These are phyloP conservation scores for Neurospora pannonica DNA, from an alignment of 495 filamentous ascomycete species.

Conservation along the genomic window DNA sequence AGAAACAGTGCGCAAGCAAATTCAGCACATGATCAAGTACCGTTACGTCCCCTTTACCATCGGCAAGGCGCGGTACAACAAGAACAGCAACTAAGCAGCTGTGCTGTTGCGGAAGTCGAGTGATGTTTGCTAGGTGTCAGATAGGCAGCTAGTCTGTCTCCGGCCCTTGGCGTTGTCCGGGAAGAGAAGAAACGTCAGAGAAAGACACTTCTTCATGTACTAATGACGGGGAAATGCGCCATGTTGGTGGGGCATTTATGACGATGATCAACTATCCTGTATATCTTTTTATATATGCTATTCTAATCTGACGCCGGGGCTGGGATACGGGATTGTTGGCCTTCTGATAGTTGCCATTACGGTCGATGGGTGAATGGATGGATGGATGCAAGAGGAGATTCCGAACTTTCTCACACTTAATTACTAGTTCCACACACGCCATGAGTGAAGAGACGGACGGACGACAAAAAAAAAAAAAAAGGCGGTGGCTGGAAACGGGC, in stretches of 20 bases:
- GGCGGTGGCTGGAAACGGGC: not conserved
- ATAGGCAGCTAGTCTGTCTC: not conserved
- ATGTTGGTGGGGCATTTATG: not conserved
- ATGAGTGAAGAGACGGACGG: not conserved
- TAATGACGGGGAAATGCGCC: not conserved
- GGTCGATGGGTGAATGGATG: not conserved
- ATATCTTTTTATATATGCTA: not conserved
- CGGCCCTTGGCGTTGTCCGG: not conserved
- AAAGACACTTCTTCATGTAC: not conserved
- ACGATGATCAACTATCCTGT: not conserved
- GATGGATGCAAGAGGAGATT: not conserved
- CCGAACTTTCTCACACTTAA: not conserved
- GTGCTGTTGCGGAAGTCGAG: not conserved
- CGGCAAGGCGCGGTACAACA: slow-evolving; percentile 76
- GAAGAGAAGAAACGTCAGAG: not conserved
- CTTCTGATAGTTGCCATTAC: not conserved
- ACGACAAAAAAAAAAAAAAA: not conserved
- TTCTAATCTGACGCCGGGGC: not conserved
- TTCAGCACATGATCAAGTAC: slow-evolving; percentile 99
- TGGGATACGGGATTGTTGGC: not conserved
- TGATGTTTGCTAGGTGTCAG: not conserved
- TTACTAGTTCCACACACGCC: not conserved
- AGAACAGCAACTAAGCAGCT: slow-evolving; percentile 34
- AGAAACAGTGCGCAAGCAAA: slow-evolving; percentile 81
- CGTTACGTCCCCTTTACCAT: slow-evolving; percentile 94